Conservation (phyloP, 1,284 basidiomycete species). For the Ustilago loliicola region DNA sequence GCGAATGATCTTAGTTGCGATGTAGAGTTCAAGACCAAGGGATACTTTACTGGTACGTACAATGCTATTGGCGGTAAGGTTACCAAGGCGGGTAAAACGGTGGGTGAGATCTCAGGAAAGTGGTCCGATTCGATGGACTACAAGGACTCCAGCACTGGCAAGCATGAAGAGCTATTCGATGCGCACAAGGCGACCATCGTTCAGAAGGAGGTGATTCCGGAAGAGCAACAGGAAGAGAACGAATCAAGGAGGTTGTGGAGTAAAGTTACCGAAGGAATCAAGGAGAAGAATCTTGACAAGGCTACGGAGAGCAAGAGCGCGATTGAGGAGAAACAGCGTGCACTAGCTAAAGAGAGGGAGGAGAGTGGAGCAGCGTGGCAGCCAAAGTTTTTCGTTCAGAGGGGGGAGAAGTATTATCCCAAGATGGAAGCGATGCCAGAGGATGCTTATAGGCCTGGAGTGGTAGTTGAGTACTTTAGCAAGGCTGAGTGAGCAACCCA, state of each 20-base stretch:
- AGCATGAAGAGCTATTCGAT: conserved; percentile 86
- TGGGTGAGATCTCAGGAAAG: conserved; percentile 88
- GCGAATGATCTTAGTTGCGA: conserved; percentile 82
- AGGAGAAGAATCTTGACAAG: conserved; percentile 88
- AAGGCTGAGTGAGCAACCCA: conserved; percentile 10
- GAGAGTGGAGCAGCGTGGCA: conserved; percentile 78
- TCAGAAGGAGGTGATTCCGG: conserved; percentile 85
- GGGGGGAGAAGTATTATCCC: conserved; percentile 71
- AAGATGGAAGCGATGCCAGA: conserved; percentile 57
- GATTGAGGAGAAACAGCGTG: conserved; percentile 93
- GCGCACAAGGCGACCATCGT: conserved; percentile 79
- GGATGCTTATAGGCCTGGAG: conserved; percentile 47
- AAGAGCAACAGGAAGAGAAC: conserved; percentile 87
- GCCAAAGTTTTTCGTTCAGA: conserved; percentile 84
- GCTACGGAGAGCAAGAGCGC: conserved; percentile 90
- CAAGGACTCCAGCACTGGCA: conserved; percentile 75
- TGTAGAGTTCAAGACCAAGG: conserved; percentile 98
- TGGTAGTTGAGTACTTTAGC: conserved; percentile 56
- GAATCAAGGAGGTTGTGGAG: conserved; percentile 87
- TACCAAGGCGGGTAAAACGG: conserved; percentile 77
- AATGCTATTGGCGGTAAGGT: conserved; percentile 89
- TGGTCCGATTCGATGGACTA: conserved; percentile 95
- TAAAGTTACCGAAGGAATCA: conserved; percentile 87
- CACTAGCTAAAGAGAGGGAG: conserved; percentile 82
- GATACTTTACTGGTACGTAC: conserved; percentile 97